Conservation (phyloP, 2,329 filamentous ascomycete species). For the Phialophora tarda region DNA sequence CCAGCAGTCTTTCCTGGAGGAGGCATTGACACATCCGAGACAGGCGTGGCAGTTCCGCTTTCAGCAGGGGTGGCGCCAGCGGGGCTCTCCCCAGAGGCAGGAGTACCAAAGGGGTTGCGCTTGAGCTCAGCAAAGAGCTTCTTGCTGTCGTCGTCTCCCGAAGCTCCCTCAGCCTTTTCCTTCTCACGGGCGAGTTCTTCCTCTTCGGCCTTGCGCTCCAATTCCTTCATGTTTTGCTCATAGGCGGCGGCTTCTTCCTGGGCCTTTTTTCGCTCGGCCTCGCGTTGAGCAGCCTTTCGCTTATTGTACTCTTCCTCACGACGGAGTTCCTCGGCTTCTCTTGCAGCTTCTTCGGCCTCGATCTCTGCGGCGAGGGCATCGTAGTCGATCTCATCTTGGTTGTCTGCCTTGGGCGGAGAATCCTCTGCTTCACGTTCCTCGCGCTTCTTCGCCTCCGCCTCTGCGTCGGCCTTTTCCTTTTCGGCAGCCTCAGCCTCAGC, state of each 20-base stretch:
- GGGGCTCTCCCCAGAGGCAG: conserved; percentile 42
- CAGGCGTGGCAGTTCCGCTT: conserved; percentile 54
- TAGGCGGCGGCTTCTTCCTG: conserved; percentile 53
- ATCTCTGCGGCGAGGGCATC: conserved; percentile 47
- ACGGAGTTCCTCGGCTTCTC: conserved; percentile 54
- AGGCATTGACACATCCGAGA: conserved; percentile 53
- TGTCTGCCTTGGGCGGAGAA: conserved; percentile 39
- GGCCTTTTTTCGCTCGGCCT: conserved; percentile 53
- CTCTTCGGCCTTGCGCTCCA: conserved; percentile 56
- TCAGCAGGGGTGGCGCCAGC: conserved; percentile 47
- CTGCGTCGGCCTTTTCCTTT: conserved; percentile 39
- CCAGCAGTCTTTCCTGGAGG: conserved; percentile 61
- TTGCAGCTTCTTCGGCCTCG: conserved; percentile 54
- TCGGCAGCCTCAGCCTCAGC: conserved; percentile 48
- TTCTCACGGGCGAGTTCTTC: conserved; percentile 52
- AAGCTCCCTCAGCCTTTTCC: conserved; percentile 46
- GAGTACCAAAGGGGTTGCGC: conserved; percentile 46
- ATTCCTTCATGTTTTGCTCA: conserved; percentile 56
- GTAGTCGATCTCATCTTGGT: conserved; percentile 52
- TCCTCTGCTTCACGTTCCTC: conserved; percentile 14
- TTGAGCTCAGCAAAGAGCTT: conserved; percentile 54
- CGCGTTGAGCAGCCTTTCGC: conserved; percentile 79
- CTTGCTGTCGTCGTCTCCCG: conserved; percentile 44
- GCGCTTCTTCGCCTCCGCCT: conserved; percentile 39
- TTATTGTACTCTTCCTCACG: conserved; percentile 61